These are phyloP conservation scores for Hanseniaspora sp. DNA, from an alignment of 1,139 yeast species.

Conservation along the genomic window DNA sequence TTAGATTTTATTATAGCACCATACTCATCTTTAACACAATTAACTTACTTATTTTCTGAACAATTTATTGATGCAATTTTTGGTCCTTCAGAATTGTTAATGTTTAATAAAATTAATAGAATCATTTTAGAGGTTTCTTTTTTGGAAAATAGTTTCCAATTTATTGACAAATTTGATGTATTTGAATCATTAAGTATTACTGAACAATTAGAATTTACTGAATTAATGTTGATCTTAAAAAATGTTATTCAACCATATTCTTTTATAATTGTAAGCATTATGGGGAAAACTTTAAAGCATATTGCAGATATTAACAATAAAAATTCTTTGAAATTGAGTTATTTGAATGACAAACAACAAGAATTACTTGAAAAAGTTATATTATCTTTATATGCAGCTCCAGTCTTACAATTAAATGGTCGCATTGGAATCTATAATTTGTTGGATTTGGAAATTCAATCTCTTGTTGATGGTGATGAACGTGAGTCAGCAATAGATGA, in stretches of 20 bases:
- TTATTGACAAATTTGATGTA: constrained; percentile 44
- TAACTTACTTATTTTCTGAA: constrained; percentile 51
- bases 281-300: not conserved
- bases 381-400: constrained; percentile 12
- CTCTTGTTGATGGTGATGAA: constrained; percentile 62
- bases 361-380: constrained; percentile 59
- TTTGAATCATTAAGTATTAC: constrained; percentile 16
- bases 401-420: constrained; percentile 38
- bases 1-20: constrained; percentile 67
- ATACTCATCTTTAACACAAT: constrained; percentile 68
- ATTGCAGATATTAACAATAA: constrained; percentile 3
- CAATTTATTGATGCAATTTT: constrained; percentile 61
- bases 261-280: constrained; percentile 1
- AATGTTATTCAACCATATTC: constrained; percentile 2
- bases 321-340: constrained; percentile 30
- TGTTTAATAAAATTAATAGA: constrained; percentile 52
- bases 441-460: constrained; percentile 38
- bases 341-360: constrained; percentile 43
- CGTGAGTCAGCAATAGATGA: constrained; percentile 44
- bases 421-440: constrained; percentile 56
- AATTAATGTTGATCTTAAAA: constrained; percentile 3
- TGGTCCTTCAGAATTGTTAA: constrained; percentile 71
- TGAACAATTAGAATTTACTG: constrained; percentile 12
- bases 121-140: constrained; percentile 66
- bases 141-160: constrained; percentile 44